phyloP scores from a whole-genome alignment of 176 grass and related monocot genomes.

The Oropetium thomaeum region DNA sequence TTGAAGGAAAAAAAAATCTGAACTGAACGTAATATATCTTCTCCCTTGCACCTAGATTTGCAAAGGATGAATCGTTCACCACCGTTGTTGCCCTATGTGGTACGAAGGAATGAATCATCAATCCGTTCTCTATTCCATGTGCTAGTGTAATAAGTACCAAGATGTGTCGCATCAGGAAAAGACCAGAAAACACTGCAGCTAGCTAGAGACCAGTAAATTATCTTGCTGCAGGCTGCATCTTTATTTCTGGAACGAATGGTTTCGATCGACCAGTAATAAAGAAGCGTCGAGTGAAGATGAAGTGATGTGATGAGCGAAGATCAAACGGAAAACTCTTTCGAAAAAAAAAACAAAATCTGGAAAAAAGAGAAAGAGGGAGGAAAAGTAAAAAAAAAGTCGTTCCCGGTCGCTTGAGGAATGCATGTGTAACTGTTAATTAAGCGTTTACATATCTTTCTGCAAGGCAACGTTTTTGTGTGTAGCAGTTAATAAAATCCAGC shows the following conservation, averaged over 20 bases:
- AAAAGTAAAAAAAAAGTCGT: slow-evolving; percentile 29
- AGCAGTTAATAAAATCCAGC: slow-evolving; percentile 15
- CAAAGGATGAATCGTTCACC: slow-evolving; percentile 22
- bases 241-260: background rate
- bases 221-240: background rate
- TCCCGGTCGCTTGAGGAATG: background rate
- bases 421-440: slow-evolving; percentile 25
- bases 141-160: too few relatives aligned
- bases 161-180: background rate
- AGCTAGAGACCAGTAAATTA: background rate
- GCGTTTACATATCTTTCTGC: slow-evolving; percentile 33
- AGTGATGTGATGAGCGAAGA: background rate
- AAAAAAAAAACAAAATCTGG: too few relatives aligned
- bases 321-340: background rate
- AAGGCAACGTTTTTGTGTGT: slow-evolving; percentile 22
- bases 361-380: background rate
- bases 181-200: slow-evolving; percentile 13
- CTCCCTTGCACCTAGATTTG: background rate
- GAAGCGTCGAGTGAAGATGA: background rate
- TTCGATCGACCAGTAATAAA: too few relatives aligned
- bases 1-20: background rate
- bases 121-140: background rate
- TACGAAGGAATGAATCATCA: slow-evolving; percentile 41
- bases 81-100: too few relatives aligned
- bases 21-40: background rate